Conservation (phyloP, 2,329 filamentous ascomycete species). For the Trichoderma asperellum region DNA sequence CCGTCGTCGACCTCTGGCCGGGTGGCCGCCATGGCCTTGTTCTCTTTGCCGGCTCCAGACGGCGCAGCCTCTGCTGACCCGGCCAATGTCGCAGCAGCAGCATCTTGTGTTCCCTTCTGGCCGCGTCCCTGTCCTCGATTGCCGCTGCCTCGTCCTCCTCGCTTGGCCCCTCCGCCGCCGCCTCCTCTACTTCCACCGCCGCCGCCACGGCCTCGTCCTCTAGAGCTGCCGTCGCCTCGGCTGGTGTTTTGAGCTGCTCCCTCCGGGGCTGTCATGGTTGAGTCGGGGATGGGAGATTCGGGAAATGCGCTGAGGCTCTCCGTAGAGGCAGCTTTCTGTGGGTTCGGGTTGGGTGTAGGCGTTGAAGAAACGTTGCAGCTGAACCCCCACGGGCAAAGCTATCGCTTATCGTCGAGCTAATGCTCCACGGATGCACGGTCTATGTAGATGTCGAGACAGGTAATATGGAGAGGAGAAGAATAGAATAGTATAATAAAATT, state of each 20-base stretch:
- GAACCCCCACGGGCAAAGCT: neutral
- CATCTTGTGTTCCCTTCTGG: constrained; percentile 36
- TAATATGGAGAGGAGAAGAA: neutral
- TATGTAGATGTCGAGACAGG: neutral
- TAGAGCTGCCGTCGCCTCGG: constrained; percentile 39
- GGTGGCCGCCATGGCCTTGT: constrained; percentile 37
- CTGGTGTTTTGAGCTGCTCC: constrained; percentile 30
- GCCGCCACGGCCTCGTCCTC: constrained; percentile 50
- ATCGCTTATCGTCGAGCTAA: neutral
- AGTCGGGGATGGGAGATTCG: neutral
- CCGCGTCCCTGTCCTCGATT: constrained; percentile 42
- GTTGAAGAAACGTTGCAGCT: neutral
- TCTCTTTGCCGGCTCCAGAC: constrained; percentile 30
- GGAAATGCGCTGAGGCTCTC: neutral
- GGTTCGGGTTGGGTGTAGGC: neutral
- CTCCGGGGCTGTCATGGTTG: constrained; percentile 16
- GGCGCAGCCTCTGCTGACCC: constrained; percentile 15
- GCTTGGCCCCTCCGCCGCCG: constrained; percentile 43
- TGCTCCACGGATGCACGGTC: neutral
- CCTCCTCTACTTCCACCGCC: constrained; percentile 46
- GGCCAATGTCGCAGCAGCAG: constrained; percentile 33
- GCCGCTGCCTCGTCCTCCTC: constrained; percentile 38
- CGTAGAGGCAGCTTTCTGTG: neutral
- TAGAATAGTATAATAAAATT: neutral
- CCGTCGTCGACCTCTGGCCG: constrained; percentile 41